phyloP scores from a whole-genome alignment of 352 stramenopile genomes.

The Globisporangium recalcitrans region DNA sequence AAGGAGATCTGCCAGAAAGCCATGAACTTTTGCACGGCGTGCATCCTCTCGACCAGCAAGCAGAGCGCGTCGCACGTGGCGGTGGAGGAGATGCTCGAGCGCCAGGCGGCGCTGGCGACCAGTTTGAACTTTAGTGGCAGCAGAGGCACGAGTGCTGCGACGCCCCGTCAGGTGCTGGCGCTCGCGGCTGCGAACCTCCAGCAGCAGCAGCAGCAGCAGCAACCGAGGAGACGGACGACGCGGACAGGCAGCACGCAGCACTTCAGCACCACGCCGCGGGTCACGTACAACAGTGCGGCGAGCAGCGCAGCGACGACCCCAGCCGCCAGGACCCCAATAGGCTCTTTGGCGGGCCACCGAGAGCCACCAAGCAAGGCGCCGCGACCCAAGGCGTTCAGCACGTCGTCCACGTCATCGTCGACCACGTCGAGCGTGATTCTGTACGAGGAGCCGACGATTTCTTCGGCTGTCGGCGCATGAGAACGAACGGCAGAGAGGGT shows the following conservation, averaged over 20 bases:
- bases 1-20: slow-evolving; percentile 37
- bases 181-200: slow-evolving; percentile 2
- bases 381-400: slow-evolving; percentile 18
- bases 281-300: not conserved
- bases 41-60: slow-evolving; percentile 35
- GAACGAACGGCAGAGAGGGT: not conserved
- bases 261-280: slow-evolving; percentile 8
- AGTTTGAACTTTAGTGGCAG: not conserved
- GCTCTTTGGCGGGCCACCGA: not conserved
- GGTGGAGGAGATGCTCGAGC: slow-evolving; percentile 30
- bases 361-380: slow-evolving; percentile 2
- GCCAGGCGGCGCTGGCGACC: not conserved
- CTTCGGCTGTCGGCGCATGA: not conserved
- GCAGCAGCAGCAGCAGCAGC: not conserved
- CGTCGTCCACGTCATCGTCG: slow-evolving; percentile 14
- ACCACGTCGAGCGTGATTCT: slow-evolving; percentile 17
- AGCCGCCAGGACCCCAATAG: not conserved
- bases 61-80: slow-evolving; percentile 37
- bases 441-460: slow-evolving; percentile 12
- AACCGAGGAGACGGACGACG: not conserved
- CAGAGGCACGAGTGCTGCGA: not conserved
- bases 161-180: slow-evolving; percentile 15
- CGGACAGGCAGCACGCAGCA: slow-evolving; percentile 1
- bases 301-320: not conserved
- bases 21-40: slow-evolving; percentile 46